Percentiles rank a stretch among this genome's conserved stretches.
Conservation (phyloP, 371 early-diverging fungal species). For the Lichtheimia ramosa region DNA sequence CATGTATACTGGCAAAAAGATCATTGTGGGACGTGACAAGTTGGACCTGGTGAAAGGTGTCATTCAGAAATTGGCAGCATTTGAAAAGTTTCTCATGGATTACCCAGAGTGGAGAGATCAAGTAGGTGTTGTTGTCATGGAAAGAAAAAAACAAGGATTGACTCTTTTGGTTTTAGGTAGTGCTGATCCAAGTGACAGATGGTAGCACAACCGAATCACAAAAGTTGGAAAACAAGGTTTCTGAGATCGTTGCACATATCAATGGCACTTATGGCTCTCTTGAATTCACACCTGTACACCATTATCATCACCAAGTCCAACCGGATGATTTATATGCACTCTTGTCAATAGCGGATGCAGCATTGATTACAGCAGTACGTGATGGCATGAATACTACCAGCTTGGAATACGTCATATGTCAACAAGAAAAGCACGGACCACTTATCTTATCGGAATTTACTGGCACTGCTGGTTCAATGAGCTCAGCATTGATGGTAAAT, state of each 20-base stretch:
- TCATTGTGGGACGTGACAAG: constrained; percentile 98
- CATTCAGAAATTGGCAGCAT: constrained; percentile 93
- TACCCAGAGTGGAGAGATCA: constrained; percentile 91
- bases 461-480: constrained; percentile 93
- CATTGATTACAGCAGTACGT: constrained; percentile 91
- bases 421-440: constrained; percentile 88
- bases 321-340: constrained; percentile 95
- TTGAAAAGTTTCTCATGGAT: constrained; percentile 86
- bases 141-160: too few relatives aligned
- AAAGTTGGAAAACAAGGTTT: constrained; percentile 82
- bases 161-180: constrained; percentile 45
- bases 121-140: constrained; percentile 24
- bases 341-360: constrained; percentile 91
- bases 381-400: constrained; percentile 99
- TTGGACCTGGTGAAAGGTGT: constrained; percentile 98
- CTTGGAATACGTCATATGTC: constrained; percentile 97
- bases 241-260: constrained; percentile 88
- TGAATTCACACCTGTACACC: constrained; percentile 93
- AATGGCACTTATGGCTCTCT: constrained; percentile 95
- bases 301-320: constrained; percentile 93
- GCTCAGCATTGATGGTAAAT: constrained; percentile 92
- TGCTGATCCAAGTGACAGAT: constrained; percentile 83
- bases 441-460: constrained; percentile 97
- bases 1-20: constrained; percentile 90
- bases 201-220: constrained; percentile 49